A percentile compares a stretch with the other conserved stretches of the same genome.
Conservation (phyloP, 164 flowering plant genomes). For the Buxus sempervirens region DNA sequence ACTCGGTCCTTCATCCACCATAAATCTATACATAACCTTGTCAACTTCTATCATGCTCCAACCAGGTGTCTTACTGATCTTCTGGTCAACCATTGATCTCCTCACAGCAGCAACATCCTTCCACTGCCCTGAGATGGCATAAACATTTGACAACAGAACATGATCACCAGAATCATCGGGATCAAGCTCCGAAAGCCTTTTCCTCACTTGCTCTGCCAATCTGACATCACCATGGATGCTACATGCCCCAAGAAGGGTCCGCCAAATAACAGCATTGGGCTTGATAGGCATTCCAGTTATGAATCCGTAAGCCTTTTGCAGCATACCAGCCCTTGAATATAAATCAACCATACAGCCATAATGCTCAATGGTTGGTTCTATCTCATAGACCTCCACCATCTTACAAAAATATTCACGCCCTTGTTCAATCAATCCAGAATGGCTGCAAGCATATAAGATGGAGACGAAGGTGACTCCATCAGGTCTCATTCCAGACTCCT, state of each 20-base stretch:
- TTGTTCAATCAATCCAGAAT: conserved; percentile 53
- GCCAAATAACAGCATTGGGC: conserved; percentile 56
- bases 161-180: conserved; percentile 55
- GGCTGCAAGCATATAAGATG: conserved; percentile 72
- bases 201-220: conserved; percentile 49
- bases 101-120: conserved; percentile 52
- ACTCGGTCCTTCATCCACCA: conserved; percentile 39
- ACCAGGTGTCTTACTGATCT: conserved; percentile 54
- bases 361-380: conserved; percentile 59
- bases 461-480: conserved; percentile 56
- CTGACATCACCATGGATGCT: conserved; percentile 53
- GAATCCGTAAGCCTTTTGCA: conserved; percentile 49
- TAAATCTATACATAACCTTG: conserved; percentile 50
- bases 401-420: conserved; percentile 39
- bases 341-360: conserved; percentile 83
- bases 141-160: conserved; percentile 57
- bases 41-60: conserved; percentile 76
- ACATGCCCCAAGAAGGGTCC: conserved; percentile 78
- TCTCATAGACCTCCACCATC: conserved; percentile 39
- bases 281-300: conserved; percentile 46
- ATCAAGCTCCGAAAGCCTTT: conserved; percentile 46
- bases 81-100: conserved; percentile 44
- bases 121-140: conserved; percentile 66
- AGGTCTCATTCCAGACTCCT: conserved; percentile 41
- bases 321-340: conserved; percentile 58